Percentiles rank a stretch among this genome's conserved stretches.
phyloP scores from a whole-genome alignment of 495 filamentous ascomycete genomes.

The Xylaria bambusicola region DNA sequence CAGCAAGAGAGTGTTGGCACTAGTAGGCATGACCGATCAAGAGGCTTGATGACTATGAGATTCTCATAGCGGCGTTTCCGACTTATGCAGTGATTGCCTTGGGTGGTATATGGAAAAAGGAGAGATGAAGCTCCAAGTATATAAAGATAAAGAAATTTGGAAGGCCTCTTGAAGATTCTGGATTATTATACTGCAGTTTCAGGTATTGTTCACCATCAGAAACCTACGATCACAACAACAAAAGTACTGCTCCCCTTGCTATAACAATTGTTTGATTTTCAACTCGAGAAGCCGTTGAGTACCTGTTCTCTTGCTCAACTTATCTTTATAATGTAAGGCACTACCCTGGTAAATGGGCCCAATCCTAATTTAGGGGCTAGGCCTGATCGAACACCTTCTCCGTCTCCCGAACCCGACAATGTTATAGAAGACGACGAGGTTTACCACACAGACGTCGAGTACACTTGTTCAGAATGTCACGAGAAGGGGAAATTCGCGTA shows the following conservation, averaged over 20 bases:
- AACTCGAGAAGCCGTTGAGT: too few relatives aligned
- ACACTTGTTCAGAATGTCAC: constrained; percentile 1
- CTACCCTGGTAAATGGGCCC: not conserved
- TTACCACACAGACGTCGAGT: not conserved
- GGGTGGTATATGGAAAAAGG: too few relatives aligned
- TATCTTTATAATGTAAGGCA: constrained; percentile 8
- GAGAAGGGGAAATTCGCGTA: constrained; percentile 1
- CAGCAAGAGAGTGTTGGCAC: not conserved
- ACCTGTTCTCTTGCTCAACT: too few relatives aligned
- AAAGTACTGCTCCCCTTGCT: too few relatives aligned
- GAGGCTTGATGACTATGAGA: not conserved
- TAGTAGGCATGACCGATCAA: not conserved
- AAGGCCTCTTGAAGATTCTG: too few relatives aligned
- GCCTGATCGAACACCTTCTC: not conserved
- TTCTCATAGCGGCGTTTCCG: constrained; percentile 1
- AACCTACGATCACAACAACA: too few relatives aligned
- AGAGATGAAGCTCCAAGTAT: not conserved
- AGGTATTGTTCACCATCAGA: too few relatives aligned
- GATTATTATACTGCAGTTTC: too few relatives aligned
- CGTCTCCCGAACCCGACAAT: not conserved
- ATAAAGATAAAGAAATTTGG: too few relatives aligned
- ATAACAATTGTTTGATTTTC: too few relatives aligned
- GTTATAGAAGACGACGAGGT: not conserved
- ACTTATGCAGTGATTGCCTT: not conserved
- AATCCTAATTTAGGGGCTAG: not conserved